Conservation (phyloP, 2,329 filamentous ascomycete genomes). For the Pseudogymnoascus sp. region DNA sequence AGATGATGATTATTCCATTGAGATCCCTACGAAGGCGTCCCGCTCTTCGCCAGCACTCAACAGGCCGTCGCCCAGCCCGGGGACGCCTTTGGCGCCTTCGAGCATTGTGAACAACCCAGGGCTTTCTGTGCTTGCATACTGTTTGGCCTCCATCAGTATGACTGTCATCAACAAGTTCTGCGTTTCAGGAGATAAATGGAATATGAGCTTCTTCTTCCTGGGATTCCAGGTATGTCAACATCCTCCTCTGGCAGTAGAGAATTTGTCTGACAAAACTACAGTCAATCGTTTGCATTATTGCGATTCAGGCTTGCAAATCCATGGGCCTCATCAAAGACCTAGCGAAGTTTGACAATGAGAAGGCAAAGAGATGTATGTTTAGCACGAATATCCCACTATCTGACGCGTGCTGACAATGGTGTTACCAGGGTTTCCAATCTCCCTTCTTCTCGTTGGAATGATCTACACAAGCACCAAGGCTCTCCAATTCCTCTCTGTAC, state of each 20-base stretch:
- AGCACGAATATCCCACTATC: not conserved
- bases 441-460: conserved; percentile 93
- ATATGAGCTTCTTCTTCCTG: conserved; percentile 93
- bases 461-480: conserved; percentile 98
- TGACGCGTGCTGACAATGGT: conserved; percentile 16
- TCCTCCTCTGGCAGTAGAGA: not conserved
- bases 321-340: conserved; percentile 74
- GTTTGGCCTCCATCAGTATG: conserved; percentile 95
- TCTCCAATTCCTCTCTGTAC: conserved; percentile 91
- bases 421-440: conserved; percentile 82
- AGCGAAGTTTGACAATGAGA: conserved; percentile 75
- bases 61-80: conserved; percentile 34
- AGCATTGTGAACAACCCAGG: conserved; percentile 66
- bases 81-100: conserved; percentile 19
- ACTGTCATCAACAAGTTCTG: conserved; percentile 99
- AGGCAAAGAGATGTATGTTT: conserved; percentile 83
- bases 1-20: conserved; percentile 66
- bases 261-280: conserved; percentile 33
- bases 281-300: conserved; percentile 82
- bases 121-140: conserved; percentile 82
- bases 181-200: conserved; percentile 83
- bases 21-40: conserved; percentile 53
- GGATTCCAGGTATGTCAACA: conserved; percentile 71
- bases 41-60: conserved; percentile 38
- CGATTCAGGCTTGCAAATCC: conserved; percentile 78